A percentile compares a stretch with the other conserved stretches of the same genome.
Evolutionary conservation across 1,284 basidiomycete species (phyloP).

Genomic region (Leccinum pseudoinsigne): DNA sequence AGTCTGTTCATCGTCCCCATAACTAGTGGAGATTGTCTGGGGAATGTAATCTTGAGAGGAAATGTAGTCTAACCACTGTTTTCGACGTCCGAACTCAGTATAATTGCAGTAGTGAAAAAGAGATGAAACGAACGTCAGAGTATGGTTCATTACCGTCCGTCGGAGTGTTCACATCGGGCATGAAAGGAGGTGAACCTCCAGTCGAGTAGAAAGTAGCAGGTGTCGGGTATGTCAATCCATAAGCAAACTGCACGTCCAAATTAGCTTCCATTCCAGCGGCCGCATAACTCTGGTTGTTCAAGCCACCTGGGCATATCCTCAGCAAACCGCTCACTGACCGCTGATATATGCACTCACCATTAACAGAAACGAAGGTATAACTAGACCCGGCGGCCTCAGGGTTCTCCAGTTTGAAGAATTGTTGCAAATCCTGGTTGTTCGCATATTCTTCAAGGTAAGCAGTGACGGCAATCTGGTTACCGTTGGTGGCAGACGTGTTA

Average conservation of each 20-base stretch:
- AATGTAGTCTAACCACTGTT: slow-evolving; percentile 62
- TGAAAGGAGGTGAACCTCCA: slow-evolving; percentile 59
- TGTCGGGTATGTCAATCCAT: slow-evolving; percentile 53
- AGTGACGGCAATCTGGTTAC: slow-evolving; percentile 56
- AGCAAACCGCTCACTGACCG: not conserved
- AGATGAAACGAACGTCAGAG: slow-evolving; percentile 37
- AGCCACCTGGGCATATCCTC: slow-evolving; percentile 39
- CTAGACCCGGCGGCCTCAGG: slow-evolving; percentile 28
- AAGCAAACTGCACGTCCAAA: slow-evolving; percentile 69
- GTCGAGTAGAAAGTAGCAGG: slow-evolving; percentile 60
- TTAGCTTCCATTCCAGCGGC: slow-evolving; percentile 69
- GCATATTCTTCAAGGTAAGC: slow-evolving; percentile 56
- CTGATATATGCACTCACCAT: slow-evolving; percentile 35
- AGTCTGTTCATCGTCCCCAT: slow-evolving; percentile 71
- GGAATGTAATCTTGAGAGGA: slow-evolving; percentile 36
- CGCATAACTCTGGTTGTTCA: slow-evolving; percentile 57
- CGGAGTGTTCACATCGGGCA: slow-evolving; percentile 42
- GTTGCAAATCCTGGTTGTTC: slow-evolving; percentile 53
- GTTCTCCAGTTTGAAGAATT: slow-evolving; percentile 51
- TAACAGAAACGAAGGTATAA: slow-evolving; percentile 44
- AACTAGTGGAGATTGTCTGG: slow-evolving; percentile 28
- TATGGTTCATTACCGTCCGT: slow-evolving; percentile 68
- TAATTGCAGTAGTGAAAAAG: not conserved
- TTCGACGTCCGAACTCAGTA: slow-evolving; percentile 14
- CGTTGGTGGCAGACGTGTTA: slow-evolving; percentile 32